Conservation (phyloP, 164 flowering plant genomes). For the Vitis rotundifolia region DNA sequence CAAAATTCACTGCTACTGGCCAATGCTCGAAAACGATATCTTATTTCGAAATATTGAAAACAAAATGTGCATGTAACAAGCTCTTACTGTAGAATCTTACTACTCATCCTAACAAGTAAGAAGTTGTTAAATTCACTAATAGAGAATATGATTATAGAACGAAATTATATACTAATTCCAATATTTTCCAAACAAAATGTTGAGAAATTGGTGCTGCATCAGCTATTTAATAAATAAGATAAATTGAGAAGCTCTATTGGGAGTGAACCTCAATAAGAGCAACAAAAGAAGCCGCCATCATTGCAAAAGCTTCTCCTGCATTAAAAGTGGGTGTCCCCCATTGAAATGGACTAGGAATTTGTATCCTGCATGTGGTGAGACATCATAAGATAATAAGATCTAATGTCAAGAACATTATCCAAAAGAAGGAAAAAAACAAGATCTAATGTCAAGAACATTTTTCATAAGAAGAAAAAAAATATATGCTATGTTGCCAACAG, state of each 20-base stretch:
- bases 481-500: too few species aligned
- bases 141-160: not conserved
- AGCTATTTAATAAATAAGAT: not conserved
- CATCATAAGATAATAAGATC: not conserved
- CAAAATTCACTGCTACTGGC: not conserved
- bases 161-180: not conserved
- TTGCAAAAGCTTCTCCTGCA: slow-evolving; percentile 64
- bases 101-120: not conserved
- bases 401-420: not conserved
- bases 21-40: not conserved
- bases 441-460: too few species aligned
- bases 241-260: not conserved
- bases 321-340: slow-evolving; percentile 82
- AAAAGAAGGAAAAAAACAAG: not conserved
- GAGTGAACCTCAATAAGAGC: slow-evolving; percentile 66
- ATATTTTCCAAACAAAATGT: not conserved
- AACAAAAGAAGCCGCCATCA: slow-evolving; percentile 78
- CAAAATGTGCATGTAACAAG: not conserved
- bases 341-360: slow-evolving; percentile 72
- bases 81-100: not conserved
- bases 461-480: too few species aligned
- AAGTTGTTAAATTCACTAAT: not conserved
- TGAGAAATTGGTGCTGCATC: not conserved
- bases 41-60: not conserved
- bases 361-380: slow-evolving; percentile 48